phyloP scores from a whole-genome alignment of 208 protist species.

The Naegleria lovaniensis region DNA sequence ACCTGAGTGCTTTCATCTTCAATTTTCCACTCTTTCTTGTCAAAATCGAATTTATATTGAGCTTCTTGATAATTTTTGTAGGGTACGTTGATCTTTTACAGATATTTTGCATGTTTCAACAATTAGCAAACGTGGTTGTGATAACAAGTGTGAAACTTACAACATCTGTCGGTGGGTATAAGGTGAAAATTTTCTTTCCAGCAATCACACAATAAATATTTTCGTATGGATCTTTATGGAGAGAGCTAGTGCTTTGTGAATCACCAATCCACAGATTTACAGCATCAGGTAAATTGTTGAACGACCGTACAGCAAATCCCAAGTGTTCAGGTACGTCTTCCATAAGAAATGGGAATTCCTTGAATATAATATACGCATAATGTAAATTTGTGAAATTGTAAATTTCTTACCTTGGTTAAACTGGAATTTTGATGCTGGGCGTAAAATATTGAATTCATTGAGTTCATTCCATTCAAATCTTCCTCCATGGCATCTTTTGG shows the following conservation, averaged over 20 bases:
- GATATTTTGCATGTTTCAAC: no score
- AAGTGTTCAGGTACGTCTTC: background rate
- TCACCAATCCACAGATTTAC: slow-evolving; percentile 79
- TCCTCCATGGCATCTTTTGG: background rate
- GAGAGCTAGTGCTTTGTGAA: slow-evolving; percentile 62
- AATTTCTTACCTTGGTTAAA: slow-evolving; percentile 67
- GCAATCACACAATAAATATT: slow-evolving; percentile 78
- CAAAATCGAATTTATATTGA: slow-evolving; percentile 41
- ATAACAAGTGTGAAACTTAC: no score
- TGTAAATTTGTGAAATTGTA: no score
- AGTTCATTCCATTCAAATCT: background rate
- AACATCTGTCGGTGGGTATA: background rate
- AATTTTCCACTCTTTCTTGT: slow-evolving; percentile 30
- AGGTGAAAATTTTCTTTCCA: slow-evolving; percentile 57
- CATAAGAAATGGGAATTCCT: background rate
- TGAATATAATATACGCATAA: no score
- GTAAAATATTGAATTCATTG: slow-evolving; percentile 53
- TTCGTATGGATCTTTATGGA: slow-evolving; percentile 82
- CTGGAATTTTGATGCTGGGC: slow-evolving; percentile 80
- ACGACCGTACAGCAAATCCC: slow-evolving; percentile 31
- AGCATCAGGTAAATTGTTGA: slow-evolving; percentile 59
- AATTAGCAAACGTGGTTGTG: no score
- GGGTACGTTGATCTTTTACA: slow-evolving; percentile 54
- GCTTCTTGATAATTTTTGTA: slow-evolving; percentile 63
- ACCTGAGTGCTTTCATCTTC: slow-evolving; percentile 44